Conservation (phyloP, 192 early-diverging fungal species). For the Kappamyces sp. region DNA sequence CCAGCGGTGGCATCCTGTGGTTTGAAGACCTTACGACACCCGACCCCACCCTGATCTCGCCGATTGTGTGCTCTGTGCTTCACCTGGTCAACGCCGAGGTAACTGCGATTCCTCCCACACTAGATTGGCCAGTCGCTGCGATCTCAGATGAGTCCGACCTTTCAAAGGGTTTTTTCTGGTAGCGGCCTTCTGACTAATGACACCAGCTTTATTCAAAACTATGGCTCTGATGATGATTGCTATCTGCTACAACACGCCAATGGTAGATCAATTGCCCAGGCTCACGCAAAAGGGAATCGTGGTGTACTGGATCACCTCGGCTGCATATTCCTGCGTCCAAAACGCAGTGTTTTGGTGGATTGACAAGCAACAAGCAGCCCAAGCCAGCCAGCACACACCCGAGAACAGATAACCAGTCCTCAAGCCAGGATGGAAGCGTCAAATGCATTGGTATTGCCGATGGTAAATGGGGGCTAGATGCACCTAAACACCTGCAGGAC, state of each 20-base stretch:
- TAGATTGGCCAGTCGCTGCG: too few relatives aligned
- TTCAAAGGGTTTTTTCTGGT: neutral
- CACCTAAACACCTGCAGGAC: too few relatives aligned
- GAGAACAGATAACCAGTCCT: conserved; percentile 16
- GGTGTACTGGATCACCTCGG: conserved; percentile 68
- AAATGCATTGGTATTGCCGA: too few relatives aligned
- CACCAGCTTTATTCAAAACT: neutral
- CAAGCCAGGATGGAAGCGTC: too few relatives aligned
- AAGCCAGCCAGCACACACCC: conserved; percentile 21
- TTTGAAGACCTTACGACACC: conserved; percentile 54
- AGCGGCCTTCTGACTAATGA: neutral
- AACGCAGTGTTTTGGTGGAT: conserved; percentile 45
- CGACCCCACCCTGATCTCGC: conserved; percentile 65
- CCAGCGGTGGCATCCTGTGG: conserved; percentile 54
- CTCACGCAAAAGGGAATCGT: conserved; percentile 42
- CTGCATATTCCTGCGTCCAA: conserved; percentile 56
- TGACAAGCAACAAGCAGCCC: conserved; percentile 30
- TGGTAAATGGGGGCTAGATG: too few relatives aligned
- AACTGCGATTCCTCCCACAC: neutral
- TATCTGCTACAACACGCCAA: neutral
- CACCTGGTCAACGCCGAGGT: conserved; percentile 72
- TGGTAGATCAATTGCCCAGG: neutral
- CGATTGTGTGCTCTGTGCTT: conserved; percentile 54
- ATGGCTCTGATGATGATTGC: neutral
- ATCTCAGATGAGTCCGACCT: too few relatives aligned